Conservation (phyloP, 2,329 filamentous ascomycete species). For the Trichoderma polysporum region DNA sequence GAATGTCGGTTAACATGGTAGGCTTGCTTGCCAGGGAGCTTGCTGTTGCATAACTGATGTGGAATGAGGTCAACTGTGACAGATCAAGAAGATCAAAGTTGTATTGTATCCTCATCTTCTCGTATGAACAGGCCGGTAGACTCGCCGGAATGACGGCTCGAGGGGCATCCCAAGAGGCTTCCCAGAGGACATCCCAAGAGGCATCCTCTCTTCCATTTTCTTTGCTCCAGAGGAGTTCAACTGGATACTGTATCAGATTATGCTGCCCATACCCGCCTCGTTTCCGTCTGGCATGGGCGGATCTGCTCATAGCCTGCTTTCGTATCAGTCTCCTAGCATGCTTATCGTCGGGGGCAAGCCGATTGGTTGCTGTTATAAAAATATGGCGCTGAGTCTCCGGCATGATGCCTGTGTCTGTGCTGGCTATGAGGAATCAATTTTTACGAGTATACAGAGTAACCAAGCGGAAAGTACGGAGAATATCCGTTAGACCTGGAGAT, state of each 20-base stretch:
- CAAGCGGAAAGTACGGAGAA: neutral
- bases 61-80: conserved; percentile 11
- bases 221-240: neutral
- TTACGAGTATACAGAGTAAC: neutral
- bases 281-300: conserved; percentile 4
- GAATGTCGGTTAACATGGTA: conserved; percentile 1
- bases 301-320: conserved; percentile 13
- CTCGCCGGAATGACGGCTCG: neutral
- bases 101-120: conserved; percentile 12
- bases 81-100: conserved; percentile 17
- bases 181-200: neutral
- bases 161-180: no score
- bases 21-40: conserved; percentile 10
- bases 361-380: conserved; percentile 16
- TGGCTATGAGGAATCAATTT: neutral
- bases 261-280: conserved; percentile 11
- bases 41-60: conserved; percentile 13
- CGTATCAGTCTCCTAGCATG: conserved; percentile 12
- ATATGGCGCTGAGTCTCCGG: neutral
- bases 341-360: conserved; percentile 7
- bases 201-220: neutral
- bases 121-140: neutral
- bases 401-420: neutral
- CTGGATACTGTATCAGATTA: conserved; percentile 11
- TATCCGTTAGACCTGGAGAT: neutral